Base-by-base conservation (phyloP, 345 rosid genomes). In the Populus davidiana region DNA sequence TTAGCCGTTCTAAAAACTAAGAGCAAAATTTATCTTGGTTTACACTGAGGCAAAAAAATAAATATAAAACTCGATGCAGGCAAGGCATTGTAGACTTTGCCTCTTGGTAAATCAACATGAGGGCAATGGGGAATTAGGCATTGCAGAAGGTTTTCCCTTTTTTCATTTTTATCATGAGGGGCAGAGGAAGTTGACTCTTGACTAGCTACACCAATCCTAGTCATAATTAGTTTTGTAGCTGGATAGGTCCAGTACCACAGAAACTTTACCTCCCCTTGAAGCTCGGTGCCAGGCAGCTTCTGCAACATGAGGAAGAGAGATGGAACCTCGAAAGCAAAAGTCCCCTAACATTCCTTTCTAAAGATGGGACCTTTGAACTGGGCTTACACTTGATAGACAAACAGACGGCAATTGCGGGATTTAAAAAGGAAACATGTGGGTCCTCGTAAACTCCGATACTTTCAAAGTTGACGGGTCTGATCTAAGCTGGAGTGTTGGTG, bases 351-450 rank as follows among this genome's bases (percentile, higher is more conserved):
- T 23, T 27, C 41, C 17, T 63, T 20, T 17, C 18, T 2, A 61
- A 17, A 5, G 43, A 68, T 4, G 36, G 36, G 36, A 4, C 36
- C 36, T 33, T 5, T 3, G 36, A 33, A 4, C 36, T 4, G 36
- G 3, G 54, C 67, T 9, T 13, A 21, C 64, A 31, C 18, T 39
- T 17, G 10, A 21, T 8, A 33, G 75, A 70, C 64, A 62, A 39
- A 61, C 59, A 14, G 65, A 50, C 81, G 76, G 50, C 63, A 44
- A 78, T 70, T 78, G 76, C 76, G 76, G 76, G 52, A 1, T 1
- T 14, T 49, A 16, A 14, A 47, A 52, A 52, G 18, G 23, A 52
- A 52, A 18, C n/a, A 7, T 6, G 59, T 52, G 59, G 59, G 59
- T 20, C 59, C 59, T 20, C 23, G 59, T 52, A 6, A n/a, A 18